Percentiles rank a stretch among this genome's conserved stretches.
Conservation (phyloP, 495 filamentous ascomycete genomes). For the Mytilinidion resinicola region DNA sequence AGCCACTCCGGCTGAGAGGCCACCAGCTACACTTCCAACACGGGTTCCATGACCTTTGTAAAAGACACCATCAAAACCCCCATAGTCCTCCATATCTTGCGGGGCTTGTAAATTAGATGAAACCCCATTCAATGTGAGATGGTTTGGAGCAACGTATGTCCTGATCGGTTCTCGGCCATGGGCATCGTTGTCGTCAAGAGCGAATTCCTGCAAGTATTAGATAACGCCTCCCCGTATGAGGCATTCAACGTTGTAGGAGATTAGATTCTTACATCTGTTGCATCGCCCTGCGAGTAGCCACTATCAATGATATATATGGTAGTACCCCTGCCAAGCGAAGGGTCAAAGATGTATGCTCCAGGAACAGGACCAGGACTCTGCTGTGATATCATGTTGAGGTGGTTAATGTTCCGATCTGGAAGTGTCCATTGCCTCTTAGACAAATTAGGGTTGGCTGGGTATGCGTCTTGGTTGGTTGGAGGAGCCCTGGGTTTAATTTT, state of each 20-base stretch:
- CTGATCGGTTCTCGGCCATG: neutral
- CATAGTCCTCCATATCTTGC: neutral
- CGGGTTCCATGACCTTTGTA: neutral
- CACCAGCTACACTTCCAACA: neutral
- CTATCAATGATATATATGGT: neutral
- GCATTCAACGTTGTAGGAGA: no score
- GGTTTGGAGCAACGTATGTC: neutral
- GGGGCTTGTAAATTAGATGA: neutral
- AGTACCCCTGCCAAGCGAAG: neutral
- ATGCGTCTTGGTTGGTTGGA: no score
- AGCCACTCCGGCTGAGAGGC: neutral
- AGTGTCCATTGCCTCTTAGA: no score
- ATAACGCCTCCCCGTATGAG: no score
- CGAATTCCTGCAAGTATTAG: neutral
- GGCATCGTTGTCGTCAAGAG: neutral
- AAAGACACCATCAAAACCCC: neutral
- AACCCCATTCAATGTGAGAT: neutral
- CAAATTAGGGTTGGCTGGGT: no score
- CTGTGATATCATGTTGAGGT: no score
- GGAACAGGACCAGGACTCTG: no score
- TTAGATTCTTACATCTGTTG: no score
- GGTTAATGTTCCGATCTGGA: no score
- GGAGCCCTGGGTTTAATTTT: no score
- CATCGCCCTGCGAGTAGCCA: neutral
- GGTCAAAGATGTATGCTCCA: neutral